Conservation (phyloP, 2,329 filamentous ascomycete genomes). For the Neonectria neomacrospora region DNA sequence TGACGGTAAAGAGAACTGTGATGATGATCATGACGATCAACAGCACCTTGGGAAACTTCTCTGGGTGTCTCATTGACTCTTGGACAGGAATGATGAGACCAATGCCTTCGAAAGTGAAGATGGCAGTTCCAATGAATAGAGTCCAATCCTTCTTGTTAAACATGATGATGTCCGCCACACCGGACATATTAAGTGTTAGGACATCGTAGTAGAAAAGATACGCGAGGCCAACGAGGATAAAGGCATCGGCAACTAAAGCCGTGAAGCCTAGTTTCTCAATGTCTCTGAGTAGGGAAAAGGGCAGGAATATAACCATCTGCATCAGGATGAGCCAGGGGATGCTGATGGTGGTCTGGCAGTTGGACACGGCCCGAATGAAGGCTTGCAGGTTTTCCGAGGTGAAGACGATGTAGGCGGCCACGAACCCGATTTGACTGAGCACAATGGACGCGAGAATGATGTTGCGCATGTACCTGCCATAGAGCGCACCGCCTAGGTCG, state of each 20-base stretch:
- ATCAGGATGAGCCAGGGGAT: conserved; percentile 92
- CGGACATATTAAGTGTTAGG: conserved; percentile 79
- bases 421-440: conserved; percentile 93
- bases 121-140: conserved; percentile 96
- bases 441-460: conserved; percentile 93
- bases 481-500: conserved; percentile 92
- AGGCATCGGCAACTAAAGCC: conserved; percentile 90
- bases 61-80: conserved; percentile 91
- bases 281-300: conserved; percentile 91
- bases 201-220: conserved; percentile 98
- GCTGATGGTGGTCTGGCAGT: conserved; percentile 86
- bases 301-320: conserved; percentile 95
- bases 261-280: conserved; percentile 98
- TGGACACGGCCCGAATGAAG: conserved; percentile 89
- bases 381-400: conserved; percentile 95
- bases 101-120: conserved; percentile 98
- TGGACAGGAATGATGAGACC: conserved; percentile 98
- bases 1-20: conserved; percentile 87
- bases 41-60: conserved; percentile 90
- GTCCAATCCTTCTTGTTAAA: conserved; percentile 97
- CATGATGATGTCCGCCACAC: conserved; percentile 84
- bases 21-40: conserved; percentile 95
- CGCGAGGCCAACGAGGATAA: conserved; percentile 90
- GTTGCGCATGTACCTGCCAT: conserved; percentile 88
- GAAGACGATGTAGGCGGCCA: conserved; percentile 96